phyloP scores from a whole-genome alignment of 169 alveolate genomes.

The Babesia ovis region DNA sequence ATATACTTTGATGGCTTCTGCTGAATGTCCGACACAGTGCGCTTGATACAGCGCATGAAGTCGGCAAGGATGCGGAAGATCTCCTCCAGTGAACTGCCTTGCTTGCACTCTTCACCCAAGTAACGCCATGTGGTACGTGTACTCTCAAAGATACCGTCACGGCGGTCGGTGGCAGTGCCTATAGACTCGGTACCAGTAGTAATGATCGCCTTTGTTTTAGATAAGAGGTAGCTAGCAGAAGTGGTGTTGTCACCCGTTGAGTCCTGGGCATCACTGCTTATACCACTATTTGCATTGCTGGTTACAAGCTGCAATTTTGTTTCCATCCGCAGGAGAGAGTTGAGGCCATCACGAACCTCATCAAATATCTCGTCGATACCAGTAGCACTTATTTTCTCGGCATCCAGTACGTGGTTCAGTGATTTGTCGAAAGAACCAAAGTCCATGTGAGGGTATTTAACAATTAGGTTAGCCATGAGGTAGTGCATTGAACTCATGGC shows the following conservation, averaged over 20 bases:
- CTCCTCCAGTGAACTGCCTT: slow-evolving; percentile 49
- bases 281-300: too few species aligned
- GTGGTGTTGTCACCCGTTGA: too few species aligned
- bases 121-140: slow-evolving; percentile 39
- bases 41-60: slow-evolving; percentile 47
- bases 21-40: slow-evolving; percentile 39
- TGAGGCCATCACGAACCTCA: slow-evolving; percentile 51
- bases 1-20: slow-evolving; percentile 55
- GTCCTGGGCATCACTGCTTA: too few species aligned
- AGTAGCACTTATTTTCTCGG: slow-evolving; percentile 53
- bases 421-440: slow-evolving; percentile 34
- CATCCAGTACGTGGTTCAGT: slow-evolving; percentile 40
- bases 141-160: slow-evolving; percentile 11
- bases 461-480: slow-evolving; percentile 70
- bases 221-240: not conserved
- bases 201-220: slow-evolving; percentile 25
- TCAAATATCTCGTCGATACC: slow-evolving; percentile 48
- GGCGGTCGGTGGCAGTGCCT: slow-evolving; percentile 21
- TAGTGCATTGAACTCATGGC: slow-evolving; percentile 76
- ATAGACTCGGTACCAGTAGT: slow-evolving; percentile 24
- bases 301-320: not conserved
- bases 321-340: slow-evolving; percentile 18
- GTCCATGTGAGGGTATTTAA: slow-evolving; percentile 61
- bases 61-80: slow-evolving; percentile 59
- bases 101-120: slow-evolving; percentile 63